Base-by-base conservation (phyloP, 495 filamentous ascomycete species). In the Thozetella sp. region DNA sequence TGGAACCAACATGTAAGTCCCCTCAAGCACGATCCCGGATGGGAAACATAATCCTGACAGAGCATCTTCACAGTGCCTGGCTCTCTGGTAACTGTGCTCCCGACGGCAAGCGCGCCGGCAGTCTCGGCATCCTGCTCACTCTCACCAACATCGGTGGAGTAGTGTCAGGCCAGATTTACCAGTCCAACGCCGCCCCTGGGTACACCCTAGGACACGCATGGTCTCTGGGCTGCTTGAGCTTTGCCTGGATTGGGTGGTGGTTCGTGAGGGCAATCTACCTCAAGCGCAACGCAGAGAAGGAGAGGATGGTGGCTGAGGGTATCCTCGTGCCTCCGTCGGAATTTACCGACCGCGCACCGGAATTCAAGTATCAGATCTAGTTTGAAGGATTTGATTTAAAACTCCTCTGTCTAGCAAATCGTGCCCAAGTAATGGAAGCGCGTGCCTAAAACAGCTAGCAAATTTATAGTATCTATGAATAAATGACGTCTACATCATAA, bases 21-120 rank as follows among this genome's bases (percentile, higher is more conserved):
- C 43, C 20, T 3, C 30, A 37, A 37, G 9, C 30, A 9, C 30
- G 30, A 17, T 37, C 17, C 30, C 17, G 17, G 30, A 6, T n/a
- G n/a, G n/a, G n/a, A n/a, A 20, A 3, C 23, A 13, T 22, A 11
- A 3, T 59, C 43, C n/a, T 65, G 86, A 86, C 0, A 86, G 0
- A 59, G 89, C 25, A 87, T 87, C 17, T 72, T 91, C 48, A n/a
- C 43, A 48, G 43, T 48, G 83, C 87, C 13, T 92, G 89, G 88
- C 61, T 79, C 15, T 74, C 77, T 2, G 75, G 66, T 3, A 80
- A 79, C 30, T 64, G 62, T 4, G 75, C 75, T 0, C 73, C 73
- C 0, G 77, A 80, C 54, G 75, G 76, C 17, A 80, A 80, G 45
- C 65, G 77, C 53, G 76, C 72, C 19, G 76, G 73, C 9, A 71